Base-by-base conservation (phyloP, 2,329 filamentous ascomycete species). In the Rasamsonia emersonii region DNA sequence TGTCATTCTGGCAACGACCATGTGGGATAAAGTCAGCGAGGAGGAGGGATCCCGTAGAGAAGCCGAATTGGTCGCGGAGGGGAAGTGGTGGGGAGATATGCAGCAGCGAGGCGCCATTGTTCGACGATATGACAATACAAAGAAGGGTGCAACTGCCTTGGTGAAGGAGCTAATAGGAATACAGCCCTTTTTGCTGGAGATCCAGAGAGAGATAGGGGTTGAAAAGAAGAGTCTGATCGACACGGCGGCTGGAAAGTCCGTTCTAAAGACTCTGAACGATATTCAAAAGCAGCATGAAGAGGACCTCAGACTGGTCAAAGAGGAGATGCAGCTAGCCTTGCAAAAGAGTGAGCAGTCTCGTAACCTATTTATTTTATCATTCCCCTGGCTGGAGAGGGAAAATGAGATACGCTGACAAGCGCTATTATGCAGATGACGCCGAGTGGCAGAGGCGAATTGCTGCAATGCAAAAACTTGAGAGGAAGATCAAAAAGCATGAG, bases 121-220 rank as follows among this genome's bases (percentile, higher is more conserved):
- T 8, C n/a, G 20, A n/a, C 20, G 20, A 23, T n/a, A 23, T 8
- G 20, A 23, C 20, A n/a, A 23, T 8, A n/a, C 8, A 8, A n/a
- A 23, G 8, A 23, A 23, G 20, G 8, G 8, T n/a, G 20, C 20
- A n/a, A 8, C 8, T 8, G 20, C 8, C 8, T 8, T 23, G 8
- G n/a, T 23, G 8, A 7, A 23, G n/a, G 8, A 23, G 8, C 20
- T 23, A 7, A 23, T 23, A 7, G n/a, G 20, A 7, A 23, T 23
- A n/a, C 8, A 23, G 20, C 20, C 8, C 20, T n/a, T 23, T n/a
- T 8, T n/a, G n/a, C 20, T 23, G 20, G n/a, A 23, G 20, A 23
- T 23, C 20, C 20, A 23, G 20, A n/a, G n/a, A n/a, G 20, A 23
- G 20, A 23, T 23, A n/a, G n/a, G 20, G n/a, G n/a, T n/a, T n/a